Evolutionary conservation across 805 yeast genomes (phyloP), one percentile per base, ranked within the genome.

Genomic region (Candida odintsovae): DNA sequence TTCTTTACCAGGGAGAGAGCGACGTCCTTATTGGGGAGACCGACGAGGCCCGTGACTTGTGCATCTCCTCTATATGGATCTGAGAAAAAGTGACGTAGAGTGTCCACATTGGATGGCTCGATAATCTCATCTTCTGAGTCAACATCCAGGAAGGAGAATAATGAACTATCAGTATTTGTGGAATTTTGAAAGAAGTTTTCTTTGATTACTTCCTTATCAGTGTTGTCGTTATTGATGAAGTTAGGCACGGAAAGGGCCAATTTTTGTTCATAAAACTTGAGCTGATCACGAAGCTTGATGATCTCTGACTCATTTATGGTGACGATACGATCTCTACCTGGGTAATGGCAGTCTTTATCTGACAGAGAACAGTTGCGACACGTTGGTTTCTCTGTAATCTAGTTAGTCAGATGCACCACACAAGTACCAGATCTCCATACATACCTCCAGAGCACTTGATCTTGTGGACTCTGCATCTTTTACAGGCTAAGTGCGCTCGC

Each of bases 391-490:
- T 50, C 50, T 44, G n/a, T 6, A 10, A n/a, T 12, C n/a, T 22
- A 3, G 29, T 48, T 29, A 23, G 25, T 20, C 19, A 1, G 13
- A 10, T 8, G 4, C 18, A 11, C 12, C n/a, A 18, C 21, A 39
- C 13, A 10, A 38, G 16, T 4, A 6, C 21, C n/a, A n/a, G n/a
- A 23, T 12, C 5, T 13, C 26, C 9, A 40, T n/a, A 51, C 55
- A 25, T 31, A 50, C 53, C 59, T 3, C 58, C 56, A 3, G 61
- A 55, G 37, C 61, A 57, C 33, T 55, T 57, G 42, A 55, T 49
- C 48, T 57, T 57, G 38, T 55, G 59, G 2, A 53, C 37, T 2
- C 59, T 45, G 18, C 61, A 57, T 19, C 61, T 40, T 18, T 43
- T 44, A 23, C 61, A 57, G 2, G 61, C 61, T 13, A 54, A 35